These are phyloP conservation scores for Colletotrichum navitas DNA, from an alignment of 2,329 filamentous ascomycete genomes.

Conservation along the genomic window DNA sequence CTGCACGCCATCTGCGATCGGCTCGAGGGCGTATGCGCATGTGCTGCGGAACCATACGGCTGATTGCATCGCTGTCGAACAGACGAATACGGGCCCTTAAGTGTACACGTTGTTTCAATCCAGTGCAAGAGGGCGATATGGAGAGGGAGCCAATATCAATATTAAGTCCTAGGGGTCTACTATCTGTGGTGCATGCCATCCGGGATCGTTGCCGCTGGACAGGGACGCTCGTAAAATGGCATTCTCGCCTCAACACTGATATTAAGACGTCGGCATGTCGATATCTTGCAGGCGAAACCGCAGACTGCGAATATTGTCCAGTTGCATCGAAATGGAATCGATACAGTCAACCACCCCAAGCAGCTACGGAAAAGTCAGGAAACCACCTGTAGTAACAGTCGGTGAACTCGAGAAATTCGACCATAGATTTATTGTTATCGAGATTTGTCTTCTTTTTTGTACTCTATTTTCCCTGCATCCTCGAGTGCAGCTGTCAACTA, in stretches of 20 bases:
- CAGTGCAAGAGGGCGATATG: neutral
- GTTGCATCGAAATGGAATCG: neutral
- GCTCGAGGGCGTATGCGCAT: conserved; percentile 2
- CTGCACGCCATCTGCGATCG: conserved; percentile 41
- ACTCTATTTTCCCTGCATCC: neutral
- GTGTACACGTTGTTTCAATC: neutral
- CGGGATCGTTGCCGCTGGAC: neutral
- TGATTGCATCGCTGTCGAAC: neutral
- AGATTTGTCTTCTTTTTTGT: neutral
- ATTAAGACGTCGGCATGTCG: neutral
- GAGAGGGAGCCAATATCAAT: neutral
- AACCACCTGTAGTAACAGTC: neutral
- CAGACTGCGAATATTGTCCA: neutral
- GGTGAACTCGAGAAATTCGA: neutral
- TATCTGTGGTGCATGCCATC: neutral
- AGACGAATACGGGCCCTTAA: too few species aligned
- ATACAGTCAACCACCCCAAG: neutral
- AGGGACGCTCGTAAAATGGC: too few species aligned
- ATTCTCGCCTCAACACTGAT: neutral
- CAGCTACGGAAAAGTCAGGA: neutral
- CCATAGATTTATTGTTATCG: neutral
- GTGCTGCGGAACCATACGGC: conserved; percentile 4
- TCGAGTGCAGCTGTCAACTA: neutral
- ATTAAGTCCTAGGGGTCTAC: neutral
- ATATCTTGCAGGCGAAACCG: neutral